phyloP scores from a whole-genome alignment of 306 rosid genomes.

The Fragaria ananassa region DNA sequence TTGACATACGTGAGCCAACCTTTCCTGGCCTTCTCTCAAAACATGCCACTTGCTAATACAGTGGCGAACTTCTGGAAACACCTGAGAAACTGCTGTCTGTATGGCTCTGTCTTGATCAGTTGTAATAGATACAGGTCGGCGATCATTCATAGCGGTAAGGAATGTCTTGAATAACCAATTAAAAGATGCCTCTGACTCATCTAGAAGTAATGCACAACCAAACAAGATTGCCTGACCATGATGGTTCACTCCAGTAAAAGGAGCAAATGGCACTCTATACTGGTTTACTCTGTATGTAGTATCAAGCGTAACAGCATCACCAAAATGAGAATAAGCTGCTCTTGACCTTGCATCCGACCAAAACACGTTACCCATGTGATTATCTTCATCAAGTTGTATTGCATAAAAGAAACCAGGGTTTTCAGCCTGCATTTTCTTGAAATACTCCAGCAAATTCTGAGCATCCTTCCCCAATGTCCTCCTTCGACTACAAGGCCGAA shows the following conservation, averaged over 20 bases:
- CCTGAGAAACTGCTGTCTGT: slow-evolving; percentile 72
- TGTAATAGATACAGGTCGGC: slow-evolving; percentile 65
- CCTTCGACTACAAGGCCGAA: slow-evolving; percentile 43
- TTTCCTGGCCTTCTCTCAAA: slow-evolving; percentile 92
- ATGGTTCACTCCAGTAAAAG: slow-evolving; percentile 87
- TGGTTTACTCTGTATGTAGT: slow-evolving; percentile 67
- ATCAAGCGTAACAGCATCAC: slow-evolving; percentile 75
- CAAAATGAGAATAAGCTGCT: slow-evolving; percentile 80
- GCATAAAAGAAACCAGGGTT: slow-evolving; percentile 94
- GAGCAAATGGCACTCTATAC: slow-evolving; percentile 75
- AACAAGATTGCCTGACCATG: slow-evolving; percentile 84
- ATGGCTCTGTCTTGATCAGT: slow-evolving; percentile 81
- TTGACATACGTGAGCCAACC: slow-evolving; percentile 69
- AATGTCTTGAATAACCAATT: slow-evolving; percentile 80
- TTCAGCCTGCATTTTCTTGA: slow-evolving; percentile 91
- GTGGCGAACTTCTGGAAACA: slow-evolving; percentile 80
- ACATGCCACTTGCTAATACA: slow-evolving; percentile 85
- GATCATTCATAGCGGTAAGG: slow-evolving; percentile 78
- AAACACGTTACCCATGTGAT: slow-evolving; percentile 72
- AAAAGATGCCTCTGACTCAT: slow-evolving; percentile 87
- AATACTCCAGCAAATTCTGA: slow-evolving; percentile 83
- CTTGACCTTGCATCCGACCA: slow-evolving; percentile 95
- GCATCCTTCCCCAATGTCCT: slow-evolving; percentile 82
- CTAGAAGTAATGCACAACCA: slow-evolving; percentile 87
- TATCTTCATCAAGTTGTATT: slow-evolving; percentile 85